Evolutionary conservation across 23 red algal genomes (phyloP), one percentile per base, ranked within the genome.

Genomic region (Porphyridium purpureum): DNA sequence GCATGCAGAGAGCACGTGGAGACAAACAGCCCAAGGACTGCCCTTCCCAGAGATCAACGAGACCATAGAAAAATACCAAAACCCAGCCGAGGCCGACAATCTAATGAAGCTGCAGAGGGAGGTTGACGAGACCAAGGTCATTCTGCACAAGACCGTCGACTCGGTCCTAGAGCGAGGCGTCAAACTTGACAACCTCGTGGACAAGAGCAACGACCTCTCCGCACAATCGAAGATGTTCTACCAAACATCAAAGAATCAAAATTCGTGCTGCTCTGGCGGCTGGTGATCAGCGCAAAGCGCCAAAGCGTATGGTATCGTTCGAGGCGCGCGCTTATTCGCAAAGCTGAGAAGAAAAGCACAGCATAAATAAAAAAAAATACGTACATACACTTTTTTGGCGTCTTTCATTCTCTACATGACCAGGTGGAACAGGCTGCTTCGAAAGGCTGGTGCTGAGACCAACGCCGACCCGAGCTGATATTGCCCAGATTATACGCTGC

Each of bases 131-230:
- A 98, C 90, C 31, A 98, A 98, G 68, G 69, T 83, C 50, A 86
- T 85, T 40, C 62, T 98, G 31, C 90, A 98, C 47, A 83, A 98
- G 52, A 98, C 90, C 31, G 86, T 98, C 48, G 90, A 98, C 31
- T 49, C 50, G 38, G 72, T 98, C 19, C 48, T 98, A 40, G 90
- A 98, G 52, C 66, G 90, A 14, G 90, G 90, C 33, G 81, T 86
- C 21, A 98, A 98, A 59, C 64, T 98, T 26, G 90, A 98, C 59
- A 64, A 80, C 27, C 50, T 98, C 55, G 90, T 98, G 24, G 90
- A 98, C 48, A 98, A 98, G 67, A 83, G 75, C 53, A 98, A 75
- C 50, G 90, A 98, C 56, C 59, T 98, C 7, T 77, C 69, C 27
- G 60, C 74, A 30, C 78, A 98, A 41, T 76, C 67, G 26, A 86